Evolutionary conservation across 768 basidiomycete genomes (phyloP).

Genomic region (Calocera cornea): DNA sequence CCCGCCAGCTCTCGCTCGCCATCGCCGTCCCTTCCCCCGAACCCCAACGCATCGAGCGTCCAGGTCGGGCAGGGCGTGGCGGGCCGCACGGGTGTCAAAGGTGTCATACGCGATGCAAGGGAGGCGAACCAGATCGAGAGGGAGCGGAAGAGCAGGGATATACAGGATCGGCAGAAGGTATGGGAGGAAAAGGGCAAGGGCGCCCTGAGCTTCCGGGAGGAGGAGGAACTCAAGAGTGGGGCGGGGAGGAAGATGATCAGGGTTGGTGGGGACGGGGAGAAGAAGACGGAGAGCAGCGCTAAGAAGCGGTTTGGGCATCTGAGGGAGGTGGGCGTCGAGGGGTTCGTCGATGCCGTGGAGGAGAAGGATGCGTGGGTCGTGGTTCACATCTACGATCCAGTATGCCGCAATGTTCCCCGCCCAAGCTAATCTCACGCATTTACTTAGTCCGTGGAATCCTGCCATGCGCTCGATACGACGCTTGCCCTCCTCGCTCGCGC

Average conservation of each 20-base stretch:
- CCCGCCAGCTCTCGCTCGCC: constrained; percentile 32
- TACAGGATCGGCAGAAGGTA: neutral
- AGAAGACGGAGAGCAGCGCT: constrained; percentile 25
- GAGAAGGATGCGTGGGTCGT: constrained; percentile 59
- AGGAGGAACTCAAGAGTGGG: constrained; percentile 37
- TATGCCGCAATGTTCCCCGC: constrained; percentile 27
- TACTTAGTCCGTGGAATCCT: constrained; percentile 57
- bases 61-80: constrained; percentile 24
- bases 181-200: constrained; percentile 14
- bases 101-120: constrained; percentile 67
- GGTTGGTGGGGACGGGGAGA: constrained; percentile 33
- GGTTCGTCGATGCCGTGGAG: constrained; percentile 64
- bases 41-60: neutral
- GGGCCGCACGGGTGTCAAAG: constrained; percentile 77
- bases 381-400: constrained; percentile 73
- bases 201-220: constrained; percentile 39
- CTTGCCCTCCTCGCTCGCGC: constrained; percentile 54
- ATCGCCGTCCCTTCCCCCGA: constrained; percentile 22
- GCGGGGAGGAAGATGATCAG: constrained; percentile 53
- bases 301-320: constrained; percentile 60
- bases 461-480: constrained; percentile 53
- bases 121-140: constrained; percentile 34
- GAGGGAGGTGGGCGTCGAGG: constrained; percentile 61
- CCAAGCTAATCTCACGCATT: neutral
- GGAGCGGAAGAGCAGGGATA: constrained; percentile 26